Conservation (phyloP, 495 filamentous ascomycete genomes). For the Wilcoxina mikolae region DNA sequence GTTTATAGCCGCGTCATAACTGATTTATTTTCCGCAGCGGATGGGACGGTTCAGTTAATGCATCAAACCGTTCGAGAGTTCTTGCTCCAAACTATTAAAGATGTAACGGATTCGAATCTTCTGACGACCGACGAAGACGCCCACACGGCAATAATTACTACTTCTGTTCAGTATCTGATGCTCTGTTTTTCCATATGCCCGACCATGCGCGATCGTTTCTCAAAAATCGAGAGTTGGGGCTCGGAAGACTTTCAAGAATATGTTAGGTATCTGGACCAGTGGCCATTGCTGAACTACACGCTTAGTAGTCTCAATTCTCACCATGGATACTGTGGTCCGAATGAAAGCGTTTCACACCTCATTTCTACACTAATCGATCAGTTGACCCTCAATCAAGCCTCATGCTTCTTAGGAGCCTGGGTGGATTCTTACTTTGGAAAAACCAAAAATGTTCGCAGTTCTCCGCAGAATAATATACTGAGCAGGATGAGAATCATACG, state of each 20-base stretch:
- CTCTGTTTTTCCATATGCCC: not conserved
- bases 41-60: not conserved
- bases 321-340: not conserved
- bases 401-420: not conserved
- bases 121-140: not conserved
- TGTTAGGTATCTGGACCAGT: not conserved
- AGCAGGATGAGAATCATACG: too few species aligned
- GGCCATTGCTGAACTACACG: not conserved
- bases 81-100: not conserved
- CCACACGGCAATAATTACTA: not conserved
- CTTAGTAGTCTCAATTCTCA: not conserved
- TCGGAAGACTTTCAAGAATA: not conserved
- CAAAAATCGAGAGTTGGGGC: not conserved
- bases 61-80: not conserved
- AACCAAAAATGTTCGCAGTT: too few species aligned
- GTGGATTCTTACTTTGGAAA: not conserved
- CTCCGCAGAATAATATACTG: too few species aligned
- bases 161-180: not conserved
- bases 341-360: not conserved
- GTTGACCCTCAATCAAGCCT: not conserved
- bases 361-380: not conserved
- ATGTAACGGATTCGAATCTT: not conserved
- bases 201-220: not conserved
- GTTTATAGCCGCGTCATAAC: not conserved
- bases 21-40: not conserved